Evolutionary conservation across 345 rosid species (phyloP), one percentile per base, ranked within the genome.

Genomic region (Bruguiera sexangula): DNA sequence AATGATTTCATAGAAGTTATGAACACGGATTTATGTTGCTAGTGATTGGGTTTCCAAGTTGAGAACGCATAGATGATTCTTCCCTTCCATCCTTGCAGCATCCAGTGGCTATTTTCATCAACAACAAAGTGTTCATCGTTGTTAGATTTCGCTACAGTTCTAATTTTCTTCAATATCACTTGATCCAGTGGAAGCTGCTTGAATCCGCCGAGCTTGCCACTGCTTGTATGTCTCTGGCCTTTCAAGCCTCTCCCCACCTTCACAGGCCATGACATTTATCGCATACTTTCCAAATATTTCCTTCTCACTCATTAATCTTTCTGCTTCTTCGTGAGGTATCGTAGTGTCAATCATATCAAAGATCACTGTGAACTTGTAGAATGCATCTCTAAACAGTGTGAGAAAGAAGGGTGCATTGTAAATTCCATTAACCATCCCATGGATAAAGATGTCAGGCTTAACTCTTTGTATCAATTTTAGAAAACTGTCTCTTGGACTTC

Each of bases 161-260:
- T 79, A 62, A 74, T 80, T 82, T 15, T 80, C 69, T 65, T 71
- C 72, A 31, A 32, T 43, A 82, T 82, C 50, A 76, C 88, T 34
- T 70, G 71, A 68, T 81, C 64, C 66, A 85, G 62, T 0, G 77
- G 83, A 26, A 82, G 78, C 54, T 63, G 86, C 57, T 26, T 74
- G 39, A 82, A 77, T 21, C 88, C 86, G 10, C 60, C 85, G 74
- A 53, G 65, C 73, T 67, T 76, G 86, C 75, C 86, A 82, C 52
- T 81, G 86, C 80, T 82, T 82, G 82, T 82, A 85, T 15, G 86
- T 82, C 69, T 85, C 88, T 0, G 86, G 88, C 76, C 83, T 80
- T 67, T 85, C 88, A 21, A 81, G 75, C 72, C 88, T 80, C 77
- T 82, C 86, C 6, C 75, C 66, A 9, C 86, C 86, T 63, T 85